These are phyloP conservation scores for Starmerella stigmatis DNA, from an alignment of 805 yeast genomes.

Conservation along the genomic window DNA sequence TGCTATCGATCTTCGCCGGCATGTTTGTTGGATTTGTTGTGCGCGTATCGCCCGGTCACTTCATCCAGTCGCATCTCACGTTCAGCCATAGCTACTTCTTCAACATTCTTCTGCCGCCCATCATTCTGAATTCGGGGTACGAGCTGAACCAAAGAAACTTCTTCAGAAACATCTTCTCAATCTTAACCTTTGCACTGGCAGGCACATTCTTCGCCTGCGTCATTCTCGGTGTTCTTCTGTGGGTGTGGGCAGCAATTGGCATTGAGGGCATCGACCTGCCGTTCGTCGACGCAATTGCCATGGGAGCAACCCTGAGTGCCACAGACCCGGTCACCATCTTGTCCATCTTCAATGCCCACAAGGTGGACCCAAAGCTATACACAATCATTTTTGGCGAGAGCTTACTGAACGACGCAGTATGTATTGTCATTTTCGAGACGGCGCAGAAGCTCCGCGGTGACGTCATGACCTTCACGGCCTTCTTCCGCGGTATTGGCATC, in stretches of 20 bases:
- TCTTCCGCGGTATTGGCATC: slow-evolving; percentile 84
- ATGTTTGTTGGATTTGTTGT: slow-evolving; percentile 90
- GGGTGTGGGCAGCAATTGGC: slow-evolving; percentile 84
- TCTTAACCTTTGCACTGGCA: slow-evolving; percentile 87
- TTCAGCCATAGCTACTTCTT: slow-evolving; percentile 91
- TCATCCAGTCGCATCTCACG: slow-evolving; percentile 92
- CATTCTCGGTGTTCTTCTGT: slow-evolving; percentile 79
- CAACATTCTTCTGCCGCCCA: slow-evolving; percentile 89
- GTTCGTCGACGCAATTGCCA: slow-evolving; percentile 93
- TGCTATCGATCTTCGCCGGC: slow-evolving; percentile 88
- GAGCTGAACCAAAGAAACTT: slow-evolving; percentile 93
- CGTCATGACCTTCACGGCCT: slow-evolving; percentile 46
- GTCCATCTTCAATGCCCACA: slow-evolving; percentile 92
- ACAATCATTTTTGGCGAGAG: slow-evolving; percentile 97
- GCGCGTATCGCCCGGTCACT: slow-evolving; percentile 88
- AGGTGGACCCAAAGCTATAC: slow-evolving; percentile 94
- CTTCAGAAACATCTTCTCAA: slow-evolving; percentile 82
- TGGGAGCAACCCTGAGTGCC: slow-evolving; percentile 95
- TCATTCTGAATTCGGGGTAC: slow-evolving; percentile 90
- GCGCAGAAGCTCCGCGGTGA: slow-evolving; percentile 93
- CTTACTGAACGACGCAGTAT: slow-evolving; percentile 88
- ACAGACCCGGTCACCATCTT: slow-evolving; percentile 97
- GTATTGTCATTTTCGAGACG: slow-evolving; percentile 98
- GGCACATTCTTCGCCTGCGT: slow-evolving; percentile 90
- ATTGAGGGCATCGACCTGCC: slow-evolving; percentile 79